phyloP scores from a whole-genome alignment of 163 green algal genomes.

The Coccomyxa subellipsoidea region DNA sequence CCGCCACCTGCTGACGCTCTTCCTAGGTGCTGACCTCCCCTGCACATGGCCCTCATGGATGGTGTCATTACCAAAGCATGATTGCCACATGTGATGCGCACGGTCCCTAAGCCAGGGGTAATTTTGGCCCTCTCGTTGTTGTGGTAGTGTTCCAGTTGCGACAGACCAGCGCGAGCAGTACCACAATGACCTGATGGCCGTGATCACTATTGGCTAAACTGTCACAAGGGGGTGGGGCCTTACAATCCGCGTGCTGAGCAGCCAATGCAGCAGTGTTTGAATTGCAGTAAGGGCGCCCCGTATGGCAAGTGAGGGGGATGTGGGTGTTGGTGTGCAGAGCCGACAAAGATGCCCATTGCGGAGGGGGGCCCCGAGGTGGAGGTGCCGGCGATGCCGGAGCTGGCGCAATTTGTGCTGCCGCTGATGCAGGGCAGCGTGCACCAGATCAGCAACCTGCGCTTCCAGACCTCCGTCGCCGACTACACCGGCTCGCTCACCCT shows the following conservation, averaged over 20 bases:
- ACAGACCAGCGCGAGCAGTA: no score
- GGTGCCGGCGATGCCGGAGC: background rate
- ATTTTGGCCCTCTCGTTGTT: no score
- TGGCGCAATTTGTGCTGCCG: conserved; percentile 45
- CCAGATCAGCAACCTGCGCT: conserved; percentile 55
- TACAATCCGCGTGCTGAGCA: no score
- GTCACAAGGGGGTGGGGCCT: no score
- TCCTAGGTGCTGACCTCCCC: conserved; percentile 37
- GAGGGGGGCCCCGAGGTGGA: background rate
- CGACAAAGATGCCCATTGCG: background rate
- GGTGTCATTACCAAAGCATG: no score
- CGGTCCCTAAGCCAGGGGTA: no score
- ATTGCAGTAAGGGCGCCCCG: no score
- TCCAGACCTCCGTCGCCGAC: conserved; percentile 23
- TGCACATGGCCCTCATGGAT: no score
- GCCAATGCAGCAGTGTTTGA: background rate
- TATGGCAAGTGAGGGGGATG: background rate
- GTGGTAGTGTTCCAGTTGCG: no score
- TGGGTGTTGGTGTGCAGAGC: background rate
- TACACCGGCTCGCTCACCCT: conserved; percentile 56
- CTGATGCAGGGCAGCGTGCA: conserved; percentile 66
- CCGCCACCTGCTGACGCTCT: conserved; percentile 38
- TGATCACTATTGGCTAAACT: no score
- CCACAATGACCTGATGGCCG: no score
- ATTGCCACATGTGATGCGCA: no score